Evolutionary conservation across 2,329 filamentous ascomycete species (phyloP).

Genomic region (Penicillium sp.): DNA sequence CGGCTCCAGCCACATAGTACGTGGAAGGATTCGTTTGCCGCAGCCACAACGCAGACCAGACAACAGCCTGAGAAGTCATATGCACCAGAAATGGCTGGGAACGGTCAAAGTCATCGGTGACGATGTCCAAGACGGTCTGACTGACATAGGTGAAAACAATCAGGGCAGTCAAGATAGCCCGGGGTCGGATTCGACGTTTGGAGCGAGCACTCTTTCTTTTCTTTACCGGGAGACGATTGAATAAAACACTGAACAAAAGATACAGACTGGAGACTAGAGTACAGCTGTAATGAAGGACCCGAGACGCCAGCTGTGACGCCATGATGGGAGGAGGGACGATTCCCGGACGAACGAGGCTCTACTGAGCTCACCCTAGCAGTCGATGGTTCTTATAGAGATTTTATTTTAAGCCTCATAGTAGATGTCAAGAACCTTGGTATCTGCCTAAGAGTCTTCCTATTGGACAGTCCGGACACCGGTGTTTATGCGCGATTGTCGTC

Average conservation of each 20-base stretch:
- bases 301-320: neutral
- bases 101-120: conserved; percentile 6
- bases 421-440: neutral
- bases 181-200: neutral
- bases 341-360: neutral
- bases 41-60: conserved; percentile 7
- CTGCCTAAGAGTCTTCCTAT: neutral
- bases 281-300: conserved; percentile 7
- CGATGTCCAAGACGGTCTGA: conserved; percentile 3
- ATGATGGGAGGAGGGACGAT: conserved; percentile 2
- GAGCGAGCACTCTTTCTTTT: conserved; percentile 4
- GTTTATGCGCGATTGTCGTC: neutral
- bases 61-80: conserved; percentile 9
- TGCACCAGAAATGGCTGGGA: conserved; percentile 10
- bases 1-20: conserved; percentile 3
- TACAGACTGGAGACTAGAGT: conserved; percentile 4
- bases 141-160: conserved; percentile 7
- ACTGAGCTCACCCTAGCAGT: neutral
- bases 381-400: conserved; percentile 2
- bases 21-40: conserved; percentile 3
- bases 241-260: neutral
- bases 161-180: neutral
- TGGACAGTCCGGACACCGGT: neutral
- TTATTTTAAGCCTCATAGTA: conserved; percentile 1
- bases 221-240: conserved; percentile 1